Conservation (phyloP, 129 eudicot genomes). For the Helichrysum umbraculigerum region DNA sequence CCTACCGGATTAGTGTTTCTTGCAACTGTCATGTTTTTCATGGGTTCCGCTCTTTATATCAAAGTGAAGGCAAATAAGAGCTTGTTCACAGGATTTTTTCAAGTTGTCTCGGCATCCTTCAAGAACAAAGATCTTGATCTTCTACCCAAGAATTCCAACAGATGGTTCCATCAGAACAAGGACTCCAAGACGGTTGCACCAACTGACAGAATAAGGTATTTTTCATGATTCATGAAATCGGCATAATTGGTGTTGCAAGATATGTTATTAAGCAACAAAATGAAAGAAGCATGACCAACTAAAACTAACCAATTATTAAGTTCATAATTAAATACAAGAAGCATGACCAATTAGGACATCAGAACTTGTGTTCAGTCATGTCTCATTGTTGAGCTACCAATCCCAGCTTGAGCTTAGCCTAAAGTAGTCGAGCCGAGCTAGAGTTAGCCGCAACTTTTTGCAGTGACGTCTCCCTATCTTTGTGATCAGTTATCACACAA, state of each 20-base stretch:
- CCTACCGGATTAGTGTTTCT: constrained; percentile 57
- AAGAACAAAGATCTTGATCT: constrained; percentile 47
- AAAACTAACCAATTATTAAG: neutral
- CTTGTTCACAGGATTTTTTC: constrained; percentile 51
- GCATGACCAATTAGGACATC: neutral
- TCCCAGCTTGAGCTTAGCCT: too few species aligned
- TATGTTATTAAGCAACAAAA: too few species aligned
- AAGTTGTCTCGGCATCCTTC: constrained; percentile 49
- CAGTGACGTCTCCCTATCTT: too few species aligned
- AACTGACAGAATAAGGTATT: constrained; percentile 52
- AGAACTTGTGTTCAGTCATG: neutral
- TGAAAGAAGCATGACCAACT: too few species aligned
- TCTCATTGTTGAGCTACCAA: neutral
- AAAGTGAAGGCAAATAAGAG: constrained; percentile 57
- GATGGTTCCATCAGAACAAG: constrained; percentile 34
- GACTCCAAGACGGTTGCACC: constrained; percentile 45
- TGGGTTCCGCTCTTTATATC: constrained; percentile 56
- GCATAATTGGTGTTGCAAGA: neutral
- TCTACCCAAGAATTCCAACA: constrained; percentile 35
- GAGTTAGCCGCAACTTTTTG: too few species aligned
- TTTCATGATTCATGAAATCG: neutral
- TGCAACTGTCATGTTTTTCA: constrained; percentile 54
- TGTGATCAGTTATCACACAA: too few species aligned
- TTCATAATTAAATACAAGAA: neutral
- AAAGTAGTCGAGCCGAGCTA: too few species aligned